These are phyloP conservation scores for Colletotrichum gloeosporioides DNA, from an alignment of 2,329 filamentous ascomycete genomes.

Conservation along the genomic window DNA sequence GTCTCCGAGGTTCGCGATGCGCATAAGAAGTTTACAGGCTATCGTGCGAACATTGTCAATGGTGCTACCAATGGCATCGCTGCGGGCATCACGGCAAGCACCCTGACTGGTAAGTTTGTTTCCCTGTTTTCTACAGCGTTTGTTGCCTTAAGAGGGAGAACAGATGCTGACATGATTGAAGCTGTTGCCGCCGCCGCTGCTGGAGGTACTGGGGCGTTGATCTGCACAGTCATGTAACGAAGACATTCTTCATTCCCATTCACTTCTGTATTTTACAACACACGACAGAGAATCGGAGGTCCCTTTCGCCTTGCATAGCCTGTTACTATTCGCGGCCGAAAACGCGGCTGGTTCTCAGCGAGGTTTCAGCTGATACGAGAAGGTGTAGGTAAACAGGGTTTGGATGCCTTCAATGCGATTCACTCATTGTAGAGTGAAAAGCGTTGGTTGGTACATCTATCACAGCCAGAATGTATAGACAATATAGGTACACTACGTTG, in stretches of 20 bases:
- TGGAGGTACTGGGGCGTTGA: background rate
- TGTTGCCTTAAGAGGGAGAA: background rate
- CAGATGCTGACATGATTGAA: background rate
- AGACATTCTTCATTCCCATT: background rate
- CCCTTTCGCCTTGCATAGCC: background rate
- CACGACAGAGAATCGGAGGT: background rate
- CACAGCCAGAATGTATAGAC: background rate
- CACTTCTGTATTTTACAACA: too few species aligned
- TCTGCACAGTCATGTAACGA: background rate
- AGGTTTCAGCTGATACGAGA: background rate
- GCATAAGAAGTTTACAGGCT: background rate
- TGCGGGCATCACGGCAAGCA: background rate
- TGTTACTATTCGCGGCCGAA: background rate
- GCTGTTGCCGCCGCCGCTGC: background rate
- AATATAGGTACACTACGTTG: background rate
- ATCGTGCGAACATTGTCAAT: background rate
- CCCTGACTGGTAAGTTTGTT: background rate
- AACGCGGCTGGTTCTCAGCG: background rate
- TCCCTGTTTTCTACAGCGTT: background rate
- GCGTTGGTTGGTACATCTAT: background rate
- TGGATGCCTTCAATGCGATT: background rate
- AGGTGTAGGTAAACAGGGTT: background rate
- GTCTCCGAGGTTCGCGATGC: background rate
- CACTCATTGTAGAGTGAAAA: background rate
- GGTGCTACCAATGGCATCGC: background rate